Percentiles rank a stretch among this genome's conserved stretches.
Conservation (phyloP, 805 yeast species). For the Candida koratica region DNA sequence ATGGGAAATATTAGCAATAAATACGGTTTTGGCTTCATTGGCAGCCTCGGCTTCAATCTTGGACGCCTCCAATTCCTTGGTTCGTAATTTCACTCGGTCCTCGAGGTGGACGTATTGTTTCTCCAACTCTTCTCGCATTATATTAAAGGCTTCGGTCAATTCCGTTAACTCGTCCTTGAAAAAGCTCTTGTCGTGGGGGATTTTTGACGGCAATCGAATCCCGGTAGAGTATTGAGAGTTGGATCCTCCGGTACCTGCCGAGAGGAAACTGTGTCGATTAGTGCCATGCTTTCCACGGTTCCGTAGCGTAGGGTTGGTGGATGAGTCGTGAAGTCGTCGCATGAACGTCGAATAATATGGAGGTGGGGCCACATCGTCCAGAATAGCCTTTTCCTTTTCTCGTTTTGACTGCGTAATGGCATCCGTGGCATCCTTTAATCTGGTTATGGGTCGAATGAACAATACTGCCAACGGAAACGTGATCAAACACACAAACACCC, state of each 20-base stretch:
- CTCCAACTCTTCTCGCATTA: constrained; percentile 85
- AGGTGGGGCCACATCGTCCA: constrained; percentile 14
- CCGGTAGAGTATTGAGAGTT: constrained; percentile 40
- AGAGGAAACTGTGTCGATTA: constrained; percentile 31
- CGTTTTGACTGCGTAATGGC: constrained; percentile 47
- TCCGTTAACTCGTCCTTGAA: constrained; percentile 85
- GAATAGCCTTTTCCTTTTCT: constrained; percentile 20
- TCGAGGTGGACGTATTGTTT: constrained; percentile 81
- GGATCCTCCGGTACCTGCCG: constrained; percentile 28
- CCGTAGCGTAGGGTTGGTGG: constrained; percentile 3
- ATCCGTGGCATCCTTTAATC: constrained; percentile 79
- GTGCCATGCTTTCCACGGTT: constrained; percentile 11
- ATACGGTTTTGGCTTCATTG: constrained; percentile 84
- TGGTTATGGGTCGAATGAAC: constrained; percentile 79
- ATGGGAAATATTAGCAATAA: constrained; percentile 31
- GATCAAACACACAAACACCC: constrained; percentile 66
- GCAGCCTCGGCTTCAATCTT: constrained; percentile 90
- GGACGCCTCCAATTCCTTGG: constrained; percentile 84
- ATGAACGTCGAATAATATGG: constrained; percentile 16
- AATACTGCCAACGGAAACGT: constrained; percentile 81
- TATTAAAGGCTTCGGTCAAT: constrained; percentile 81
- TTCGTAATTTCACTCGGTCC: constrained; percentile 81
- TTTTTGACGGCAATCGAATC: constrained; percentile 36
- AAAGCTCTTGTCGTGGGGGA: constrained; percentile 39
- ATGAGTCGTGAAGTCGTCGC: constrained; percentile 12